Base-by-base conservation (phyloP, 2,329 filamentous ascomycete species). In the Pseudocercospora musae region DNA sequence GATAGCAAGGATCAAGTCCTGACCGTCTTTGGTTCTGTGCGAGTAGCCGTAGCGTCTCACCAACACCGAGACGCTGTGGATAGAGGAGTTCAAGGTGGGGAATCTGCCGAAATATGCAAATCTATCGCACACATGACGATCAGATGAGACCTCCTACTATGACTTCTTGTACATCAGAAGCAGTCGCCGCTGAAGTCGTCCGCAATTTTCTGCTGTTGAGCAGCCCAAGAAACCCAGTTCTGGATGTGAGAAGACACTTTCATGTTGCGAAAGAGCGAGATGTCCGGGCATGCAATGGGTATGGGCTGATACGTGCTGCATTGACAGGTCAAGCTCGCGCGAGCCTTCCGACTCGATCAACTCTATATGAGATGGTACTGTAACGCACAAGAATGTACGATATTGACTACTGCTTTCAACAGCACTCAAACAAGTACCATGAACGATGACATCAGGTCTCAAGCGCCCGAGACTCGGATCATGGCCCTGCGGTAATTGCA, bases 281-380 rank as follows among this genome's bases (percentile, higher is more conserved):
- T n/a, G 6, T n/a, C 40, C 8, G 40, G 40, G 40, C 13, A 44
- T 60, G 4, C 4, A 27, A 1, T 21, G 29, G 11, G 42, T 57
- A 52, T 60, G 52, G 58, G 29, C 57, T 11, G 52, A 57, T 25
- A 33, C 52, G 10, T 60, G 58, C 20, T 60, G 52, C n/a, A 60
- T 60, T 29, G 31, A 60, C 29, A 60, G n/a, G n/a, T n/a, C 50
- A 2, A 42, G 52, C 20, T 13, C 9, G 7, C 29, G 23, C 1
- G 52, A 60, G 23, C 40, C 57, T 27, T 29, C 27, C 27, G 27
- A 29, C 5, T 4, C 27, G 4, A 29, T 29, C 27, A 29, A 29
- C 27, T 29, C 40, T 4, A 50, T 60, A 52, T 60, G 3, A 50
- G 42, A 4, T 60, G 52, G 58, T 60, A 60, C 18, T 4, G 2